Base-by-base conservation (phyloP, 2,329 filamentous ascomycete species). In the Zopfia rhizophila region DNA sequence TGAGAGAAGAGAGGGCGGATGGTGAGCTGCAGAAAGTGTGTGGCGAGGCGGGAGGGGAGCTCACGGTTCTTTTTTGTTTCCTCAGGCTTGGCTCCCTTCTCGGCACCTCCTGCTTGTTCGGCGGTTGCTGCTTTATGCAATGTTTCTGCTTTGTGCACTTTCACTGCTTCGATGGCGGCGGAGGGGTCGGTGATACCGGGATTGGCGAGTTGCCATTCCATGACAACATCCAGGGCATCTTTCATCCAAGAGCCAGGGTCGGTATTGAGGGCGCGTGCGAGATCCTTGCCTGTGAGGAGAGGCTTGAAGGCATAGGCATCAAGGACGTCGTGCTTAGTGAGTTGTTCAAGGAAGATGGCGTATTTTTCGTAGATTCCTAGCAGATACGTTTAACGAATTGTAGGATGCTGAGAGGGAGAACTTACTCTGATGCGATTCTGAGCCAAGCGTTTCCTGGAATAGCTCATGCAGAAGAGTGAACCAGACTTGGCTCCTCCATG, bases 131-230 rank as follows among this genome's bases (percentile, higher is more conserved):
- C n/a, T n/a, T n/a, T n/a, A n/a, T n/a, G n/a, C n/a, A n/a, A n/a
- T n/a, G n/a, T n/a, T n/a, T n/a, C n/a, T n/a, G n/a, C n/a, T n/a
- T n/a, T n/a, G n/a, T n/a, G n/a, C n/a, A n/a, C n/a, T 58, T 70
- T 72, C 30, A 80, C 75, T 49, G 74, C 73, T 56, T 75, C 72
- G 38, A 80, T 75, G 11, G 75, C 76, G 43, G 68, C 66, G 22
- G 63, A 60, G 21, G 79, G 73, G 51, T 92, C 87, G 3, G 79
- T 82, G 45, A 76, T 77, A 3, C 78, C 78, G 0, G 91, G 90
- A 64, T 97, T 85, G 25, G 90, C 82, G 39, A 97, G 80, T 72
- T 97, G 94, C 91, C 92, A 97, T 50, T 86, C 85, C 71, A 95
- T 83, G 50, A 90, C 89, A 3, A 91, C 77, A 22, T 95, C 88